phyloP scores from a whole-genome alignment of 345 rosid genomes.

The Populus tremula region DNA sequence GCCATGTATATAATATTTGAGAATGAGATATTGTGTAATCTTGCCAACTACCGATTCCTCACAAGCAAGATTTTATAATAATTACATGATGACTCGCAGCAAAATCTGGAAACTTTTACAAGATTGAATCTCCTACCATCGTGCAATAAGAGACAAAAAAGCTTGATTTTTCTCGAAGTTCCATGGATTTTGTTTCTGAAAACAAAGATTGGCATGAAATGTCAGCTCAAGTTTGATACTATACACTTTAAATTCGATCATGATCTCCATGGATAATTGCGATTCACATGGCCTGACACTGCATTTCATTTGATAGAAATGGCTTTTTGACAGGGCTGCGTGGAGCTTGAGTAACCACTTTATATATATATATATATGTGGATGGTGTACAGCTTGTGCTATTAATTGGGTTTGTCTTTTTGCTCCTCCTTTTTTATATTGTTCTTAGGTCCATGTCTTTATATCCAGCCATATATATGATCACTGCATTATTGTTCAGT shows the following conservation, averaged over 20 bases:
- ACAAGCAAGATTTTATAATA: too few relatives aligned
- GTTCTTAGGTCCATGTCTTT: not conserved
- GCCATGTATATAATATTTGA: not conserved
- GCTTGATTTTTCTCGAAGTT: not conserved
- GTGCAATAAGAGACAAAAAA: not conserved
- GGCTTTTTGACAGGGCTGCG: not conserved
- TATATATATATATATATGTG: too few relatives aligned
- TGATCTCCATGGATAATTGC: not conserved
- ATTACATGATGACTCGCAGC: not conserved
- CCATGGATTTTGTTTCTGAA: too few relatives aligned
- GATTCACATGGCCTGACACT: not conserved
- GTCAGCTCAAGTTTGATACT: too few relatives aligned
- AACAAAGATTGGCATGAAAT: not conserved
- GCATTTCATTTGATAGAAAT: too few relatives aligned
- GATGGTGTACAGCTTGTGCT: not conserved
- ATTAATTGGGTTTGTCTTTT: not conserved
- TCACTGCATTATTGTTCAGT: too few relatives aligned
- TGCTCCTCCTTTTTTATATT: too few relatives aligned
- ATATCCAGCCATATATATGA: too few relatives aligned
- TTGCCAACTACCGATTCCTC: too few relatives aligned
- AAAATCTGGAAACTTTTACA: not conserved
- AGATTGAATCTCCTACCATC: not conserved
- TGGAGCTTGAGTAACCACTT: not conserved
- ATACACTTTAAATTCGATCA: not conserved
- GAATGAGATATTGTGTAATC: not conserved